phyloP scores from a whole-genome alignment of 371 early-diverging fungal species.

The Mucor irregularis region DNA sequence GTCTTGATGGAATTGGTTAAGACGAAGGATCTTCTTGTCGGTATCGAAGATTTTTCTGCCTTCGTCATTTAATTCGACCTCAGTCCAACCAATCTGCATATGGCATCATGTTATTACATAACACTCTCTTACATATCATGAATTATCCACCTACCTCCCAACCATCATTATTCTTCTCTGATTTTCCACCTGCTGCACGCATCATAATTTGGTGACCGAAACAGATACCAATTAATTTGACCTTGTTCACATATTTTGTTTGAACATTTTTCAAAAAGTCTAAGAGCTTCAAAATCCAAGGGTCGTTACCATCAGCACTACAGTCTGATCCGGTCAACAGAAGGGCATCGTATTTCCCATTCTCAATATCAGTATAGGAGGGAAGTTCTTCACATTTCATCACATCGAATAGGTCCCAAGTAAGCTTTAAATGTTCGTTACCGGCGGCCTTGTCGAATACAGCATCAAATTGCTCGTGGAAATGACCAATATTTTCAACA shows the following conservation, averaged over 20 bases:
- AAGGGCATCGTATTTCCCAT: slow-evolving; percentile 23
- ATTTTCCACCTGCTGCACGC: slow-evolving; percentile 60
- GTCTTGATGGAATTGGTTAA: slow-evolving; percentile 74
- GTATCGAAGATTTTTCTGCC: slow-evolving; percentile 41
- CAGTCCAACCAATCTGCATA: slow-evolving; percentile 39
- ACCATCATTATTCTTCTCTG: slow-evolving; percentile 51
- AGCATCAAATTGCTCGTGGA: slow-evolving; percentile 35
- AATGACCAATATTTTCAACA: slow-evolving; percentile 51
- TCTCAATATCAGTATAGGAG: slow-evolving; percentile 20
- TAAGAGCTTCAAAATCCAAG: slow-evolving; percentile 61
- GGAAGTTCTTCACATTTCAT: slow-evolving; percentile 44
- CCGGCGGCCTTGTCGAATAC: slow-evolving; percentile 36
- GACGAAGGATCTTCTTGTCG: slow-evolving; percentile 16
- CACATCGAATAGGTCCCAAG: slow-evolving; percentile 44
- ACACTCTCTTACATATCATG: neutral
- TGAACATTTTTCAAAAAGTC: slow-evolving; percentile 37
- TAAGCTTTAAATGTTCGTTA: slow-evolving; percentile 9
- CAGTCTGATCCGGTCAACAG: slow-evolving; percentile 25
- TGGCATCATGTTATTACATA: neutral
- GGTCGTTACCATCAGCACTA: slow-evolving; percentile 43
- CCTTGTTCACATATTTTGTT: neutral
- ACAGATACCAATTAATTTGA: slow-evolving; percentile 60
- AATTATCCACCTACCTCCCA: slow-evolving; percentile 58
- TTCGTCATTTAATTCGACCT: slow-evolving; percentile 30
- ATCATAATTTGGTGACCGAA: slow-evolving; percentile 77